Percentiles rank a stretch among this genome's conserved stretches.
Conservation (phyloP, 164 flowering plant species). For the Litsea cubeba region DNA sequence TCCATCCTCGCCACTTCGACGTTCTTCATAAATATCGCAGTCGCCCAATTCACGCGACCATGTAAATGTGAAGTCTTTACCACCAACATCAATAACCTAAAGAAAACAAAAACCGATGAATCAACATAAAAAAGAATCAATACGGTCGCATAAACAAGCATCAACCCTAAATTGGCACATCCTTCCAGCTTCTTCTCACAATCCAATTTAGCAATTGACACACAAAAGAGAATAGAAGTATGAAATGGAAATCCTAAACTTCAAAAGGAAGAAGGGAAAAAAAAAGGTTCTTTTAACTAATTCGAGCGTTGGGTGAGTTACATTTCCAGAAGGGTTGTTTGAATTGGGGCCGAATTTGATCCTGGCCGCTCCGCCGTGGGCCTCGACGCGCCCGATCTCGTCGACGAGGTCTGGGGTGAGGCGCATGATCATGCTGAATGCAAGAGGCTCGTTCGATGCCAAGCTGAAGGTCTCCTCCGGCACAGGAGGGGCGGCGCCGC, state of each 20-base stretch:
- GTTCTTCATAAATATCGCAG: constrained; percentile 95
- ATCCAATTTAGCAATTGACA: neutral
- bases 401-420: constrained; percentile 82
- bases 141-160: neutral
- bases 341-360: constrained; percentile 74
- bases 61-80: constrained; percentile 82
- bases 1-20: constrained; percentile 72
- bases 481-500: constrained; percentile 11
- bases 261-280: neutral
- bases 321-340: constrained; percentile 59
- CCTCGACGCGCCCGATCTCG: constrained; percentile 82
- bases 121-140: neutral
- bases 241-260: neutral
- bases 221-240: neutral
- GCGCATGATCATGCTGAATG: constrained; percentile 71
- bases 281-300: too few relatives aligned
- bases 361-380: constrained; percentile 59
- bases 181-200: neutral
- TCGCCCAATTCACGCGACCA: constrained; percentile 81
- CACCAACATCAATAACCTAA: constrained; percentile 91
- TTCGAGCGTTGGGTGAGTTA: constrained; percentile 15
- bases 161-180: neutral
- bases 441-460: constrained; percentile 49
- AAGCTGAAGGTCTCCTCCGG: constrained; percentile 68
- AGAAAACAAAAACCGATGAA: constrained; percentile 14